Conservation (phyloP, 148 eudicot species). For the Beta vulgaris region DNA sequence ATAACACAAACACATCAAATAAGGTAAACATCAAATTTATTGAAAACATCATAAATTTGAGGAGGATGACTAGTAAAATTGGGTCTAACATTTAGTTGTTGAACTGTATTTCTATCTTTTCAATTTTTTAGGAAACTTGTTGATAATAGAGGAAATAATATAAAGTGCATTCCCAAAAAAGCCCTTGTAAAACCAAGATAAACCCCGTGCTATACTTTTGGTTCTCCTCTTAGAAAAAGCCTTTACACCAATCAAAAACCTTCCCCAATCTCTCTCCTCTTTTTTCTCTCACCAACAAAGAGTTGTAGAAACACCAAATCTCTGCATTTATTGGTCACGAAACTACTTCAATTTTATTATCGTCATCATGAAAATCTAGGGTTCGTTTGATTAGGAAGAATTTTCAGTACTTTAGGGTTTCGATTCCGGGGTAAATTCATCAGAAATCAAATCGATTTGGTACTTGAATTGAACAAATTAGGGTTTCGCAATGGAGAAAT, state of each 20-base stretch:
- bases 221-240: background rate
- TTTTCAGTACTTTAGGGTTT: conserved; percentile 11
- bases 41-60: no score
- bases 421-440: background rate
- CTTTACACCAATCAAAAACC: conserved; percentile 17
- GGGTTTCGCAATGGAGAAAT: conserved; percentile 23
- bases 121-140: no score
- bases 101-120: no score
- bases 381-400: background rate
- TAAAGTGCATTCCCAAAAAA: background rate
- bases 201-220: background rate
- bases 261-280: conserved; percentile 8
- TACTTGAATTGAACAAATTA: background rate
- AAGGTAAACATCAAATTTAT: no score
- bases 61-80: no score
- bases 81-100: no score
- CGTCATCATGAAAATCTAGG: conserved; percentile 1
- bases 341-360: background rate
- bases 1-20: no score
- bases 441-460: background rate
- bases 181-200: background rate
- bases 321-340: conserved; percentile 1
- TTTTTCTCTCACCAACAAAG: background rate
- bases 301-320: no score
- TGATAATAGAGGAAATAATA: no score